Base-by-base conservation (phyloP, 176 grass and related monocot species). In the Bonia amplexicaulis region DNA sequence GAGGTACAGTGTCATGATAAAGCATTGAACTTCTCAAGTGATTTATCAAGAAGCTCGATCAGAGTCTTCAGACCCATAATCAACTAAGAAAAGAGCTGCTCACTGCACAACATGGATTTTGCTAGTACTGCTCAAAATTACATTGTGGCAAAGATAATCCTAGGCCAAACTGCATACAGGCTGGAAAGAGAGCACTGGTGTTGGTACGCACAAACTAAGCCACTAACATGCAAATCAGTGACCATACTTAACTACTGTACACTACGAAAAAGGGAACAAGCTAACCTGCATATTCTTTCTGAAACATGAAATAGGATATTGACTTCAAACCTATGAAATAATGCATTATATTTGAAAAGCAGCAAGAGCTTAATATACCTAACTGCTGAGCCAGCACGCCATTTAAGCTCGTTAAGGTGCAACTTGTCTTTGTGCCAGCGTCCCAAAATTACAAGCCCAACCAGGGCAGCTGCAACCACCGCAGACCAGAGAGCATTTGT, bases 341-440 rank as follows among this genome's bases (percentile, higher is more conserved):
- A 53, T 52, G 47, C 33, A 63, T 22, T 78, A 82, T 3, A 67
- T 64, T 48, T 41, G 6, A 69, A 16, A 75, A 54, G 29, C 22
- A 5, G 55, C n/a, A 48, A 35, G 1, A 25, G 15, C 3, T 52
- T 75, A 51, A 62, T 75, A 73, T 89, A 97, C 95, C 95, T 90
- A 45, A 90, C 87, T 53, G 52, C 26, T 49, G 87, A 84, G 64
- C 52, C 33, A 82, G 80, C 88, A 12, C 85, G 65, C 86, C 91
- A 92, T 66, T 92, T 93, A 49, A 91, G 60, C 5, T 86, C 83
- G 72, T 90, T 66, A 31, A 86, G 37, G 69, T 95, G 91, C 22
- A 87, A 84, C 85, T 94, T 99, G 58, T 96, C 93, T 33, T 85
- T 91, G 71, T 95, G 91, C 96, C 93, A 99, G 70, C 80, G 90